Conservation (phyloP, 768 basidiomycete species). For the Saitozyma podzolica region DNA sequence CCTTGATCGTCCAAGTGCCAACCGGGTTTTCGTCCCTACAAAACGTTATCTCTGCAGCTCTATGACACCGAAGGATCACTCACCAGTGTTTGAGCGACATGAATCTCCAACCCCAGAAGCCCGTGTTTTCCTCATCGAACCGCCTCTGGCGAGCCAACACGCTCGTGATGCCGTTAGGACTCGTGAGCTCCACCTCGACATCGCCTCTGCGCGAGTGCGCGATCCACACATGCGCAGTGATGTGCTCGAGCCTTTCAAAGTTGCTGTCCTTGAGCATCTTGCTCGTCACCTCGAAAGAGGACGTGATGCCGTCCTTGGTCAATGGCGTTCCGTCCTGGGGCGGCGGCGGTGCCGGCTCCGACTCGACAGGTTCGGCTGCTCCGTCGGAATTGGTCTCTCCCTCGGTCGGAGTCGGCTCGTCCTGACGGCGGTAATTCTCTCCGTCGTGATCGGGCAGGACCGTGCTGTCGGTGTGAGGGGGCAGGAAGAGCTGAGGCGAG, state of each 20-base stretch:
- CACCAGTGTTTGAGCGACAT: conserved; percentile 98
- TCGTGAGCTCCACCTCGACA: conserved; percentile 83
- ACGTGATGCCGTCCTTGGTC: conserved; percentile 63
- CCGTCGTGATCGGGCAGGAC: neutral
- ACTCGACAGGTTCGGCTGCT: neutral
- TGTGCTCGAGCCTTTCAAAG: conserved; percentile 84
- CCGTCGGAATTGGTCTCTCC: conserved; percentile 12
- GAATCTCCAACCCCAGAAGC: conserved; percentile 95
- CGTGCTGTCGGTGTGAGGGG: conserved; percentile 15
- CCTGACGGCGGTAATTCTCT: conserved; percentile 58
- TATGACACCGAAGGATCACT: conserved; percentile 37
- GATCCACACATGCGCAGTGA: conserved; percentile 91
- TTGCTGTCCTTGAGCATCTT: conserved; percentile 71
- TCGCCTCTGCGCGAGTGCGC: conserved; percentile 82
- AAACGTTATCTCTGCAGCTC: neutral
- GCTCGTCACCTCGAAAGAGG: conserved; percentile 66
- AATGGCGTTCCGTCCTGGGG: conserved; percentile 56
- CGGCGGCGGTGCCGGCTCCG: conserved; percentile 47
- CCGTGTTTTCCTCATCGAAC: conserved; percentile 65
- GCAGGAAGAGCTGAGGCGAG: conserved; percentile 62
- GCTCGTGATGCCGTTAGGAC: conserved; percentile 82
- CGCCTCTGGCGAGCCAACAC: conserved; percentile 72
- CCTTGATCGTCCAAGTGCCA: conserved; percentile 84
- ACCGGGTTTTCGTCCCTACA: conserved; percentile 86
- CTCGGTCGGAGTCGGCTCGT: conserved; percentile 30